A percentile compares a stretch with the other conserved stretches of the same genome.
phyloP scores from a whole-genome alignment of 73 alveolate species.

The Paramecium biaurelia region DNA sequence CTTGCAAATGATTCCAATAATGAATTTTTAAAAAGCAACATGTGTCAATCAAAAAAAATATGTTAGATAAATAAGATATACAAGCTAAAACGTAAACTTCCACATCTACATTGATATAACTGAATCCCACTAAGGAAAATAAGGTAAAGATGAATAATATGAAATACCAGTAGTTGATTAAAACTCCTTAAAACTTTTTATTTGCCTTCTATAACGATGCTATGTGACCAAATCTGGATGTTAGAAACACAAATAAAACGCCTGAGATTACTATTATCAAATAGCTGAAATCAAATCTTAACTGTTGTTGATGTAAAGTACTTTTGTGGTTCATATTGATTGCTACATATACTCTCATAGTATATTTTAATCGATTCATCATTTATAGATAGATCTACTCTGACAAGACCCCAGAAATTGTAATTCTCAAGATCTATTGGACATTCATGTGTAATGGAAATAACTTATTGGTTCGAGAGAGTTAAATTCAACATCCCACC shows the following conservation, averaged over 20 bases:
- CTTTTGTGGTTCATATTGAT: not conserved
- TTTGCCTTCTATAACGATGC: not conserved
- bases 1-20: not conserved
- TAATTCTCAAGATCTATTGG: not conserved
- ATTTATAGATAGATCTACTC: not conserved
- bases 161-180: not conserved
- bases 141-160: not conserved
- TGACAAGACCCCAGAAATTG: not conserved
- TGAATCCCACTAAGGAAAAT: not conserved
- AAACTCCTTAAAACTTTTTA: not conserved
- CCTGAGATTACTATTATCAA: not conserved
- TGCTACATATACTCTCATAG: slow-evolving; percentile 4
- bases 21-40: slow-evolving; percentile 1
- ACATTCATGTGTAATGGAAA: not conserved
- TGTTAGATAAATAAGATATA: not conserved
- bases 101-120: not conserved
- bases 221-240: slow-evolving; percentile 20
- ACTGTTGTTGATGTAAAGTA: not conserved
- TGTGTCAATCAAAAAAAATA: not conserved
- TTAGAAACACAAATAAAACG: slow-evolving; percentile 8
- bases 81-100: not conserved
- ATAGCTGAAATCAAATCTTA: slow-evolving; percentile 23
- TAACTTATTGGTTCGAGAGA: not conserved
- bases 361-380: not conserved
- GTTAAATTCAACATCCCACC: not conserved